phyloP scores from a whole-genome alignment of 768 basidiomycete genomes.

The Hirschioporus abietinus region DNA sequence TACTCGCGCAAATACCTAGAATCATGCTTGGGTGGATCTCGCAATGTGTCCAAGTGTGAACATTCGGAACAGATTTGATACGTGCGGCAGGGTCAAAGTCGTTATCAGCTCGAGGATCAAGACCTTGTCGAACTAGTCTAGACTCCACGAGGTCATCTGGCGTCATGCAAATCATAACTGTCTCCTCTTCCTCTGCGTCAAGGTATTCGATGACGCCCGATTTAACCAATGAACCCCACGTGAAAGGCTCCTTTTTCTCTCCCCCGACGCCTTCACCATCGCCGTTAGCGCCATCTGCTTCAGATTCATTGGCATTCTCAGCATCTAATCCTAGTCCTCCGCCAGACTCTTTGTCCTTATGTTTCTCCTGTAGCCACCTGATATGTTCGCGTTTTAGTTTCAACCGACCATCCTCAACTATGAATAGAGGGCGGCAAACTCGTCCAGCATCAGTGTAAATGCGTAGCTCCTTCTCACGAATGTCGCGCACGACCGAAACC shows the following conservation, averaged over 20 bases:
- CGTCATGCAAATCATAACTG: constrained; percentile 99
- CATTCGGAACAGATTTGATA: constrained; percentile 76
- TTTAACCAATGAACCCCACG: constrained; percentile 83
- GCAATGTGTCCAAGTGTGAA: constrained; percentile 97
- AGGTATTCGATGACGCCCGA: constrained; percentile 88
- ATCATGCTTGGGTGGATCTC: constrained; percentile 99
- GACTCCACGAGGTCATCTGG: constrained; percentile 92
- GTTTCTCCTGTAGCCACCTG: constrained; percentile 55
- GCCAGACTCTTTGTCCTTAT: constrained; percentile 51
- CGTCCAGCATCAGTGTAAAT: constrained; percentile 96
- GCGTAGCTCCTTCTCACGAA: constrained; percentile 90
- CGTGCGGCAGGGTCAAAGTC: constrained; percentile 86
- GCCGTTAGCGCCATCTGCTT: neutral
- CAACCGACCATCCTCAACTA: constrained; percentile 89
- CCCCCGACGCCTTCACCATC: neutral
- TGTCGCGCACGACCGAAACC: constrained; percentile 96
- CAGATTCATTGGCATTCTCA: neutral
- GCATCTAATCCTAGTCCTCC: constrained; percentile 10
- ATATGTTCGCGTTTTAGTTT: constrained; percentile 81
- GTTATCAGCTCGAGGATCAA: constrained; percentile 52
- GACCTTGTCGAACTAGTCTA: constrained; percentile 54
- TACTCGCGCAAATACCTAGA: constrained; percentile 95
- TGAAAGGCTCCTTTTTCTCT: constrained; percentile 33
- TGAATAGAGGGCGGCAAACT: constrained; percentile 94
- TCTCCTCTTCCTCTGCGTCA: constrained; percentile 99